phyloP scores from a whole-genome alignment of 441 rosid species.

The Daphne laureola region DNA sequence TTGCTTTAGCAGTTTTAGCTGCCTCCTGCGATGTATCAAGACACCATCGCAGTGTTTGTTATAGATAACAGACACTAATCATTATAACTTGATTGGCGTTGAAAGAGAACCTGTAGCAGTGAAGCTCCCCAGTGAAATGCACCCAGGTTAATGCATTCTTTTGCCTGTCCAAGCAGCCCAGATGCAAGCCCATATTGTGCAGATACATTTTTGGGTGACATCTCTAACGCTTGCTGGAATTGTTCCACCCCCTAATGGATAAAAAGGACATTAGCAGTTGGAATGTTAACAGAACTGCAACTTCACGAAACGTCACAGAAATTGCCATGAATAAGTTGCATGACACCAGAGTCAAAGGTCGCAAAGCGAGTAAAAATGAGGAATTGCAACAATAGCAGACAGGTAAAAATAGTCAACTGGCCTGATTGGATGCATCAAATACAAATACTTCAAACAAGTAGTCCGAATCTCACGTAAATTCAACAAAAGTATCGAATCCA shows the following conservation, averaged over 20 bases:
- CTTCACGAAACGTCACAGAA: too few relatives aligned
- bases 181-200: conserved; percentile 82
- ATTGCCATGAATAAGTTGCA: too few relatives aligned
- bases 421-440: too few relatives aligned
- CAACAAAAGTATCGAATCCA: too few relatives aligned
- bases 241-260: conserved; percentile 67
- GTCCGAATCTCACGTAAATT: too few relatives aligned
- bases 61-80: conserved; percentile 1
- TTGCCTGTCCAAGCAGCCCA: conserved; percentile 77
- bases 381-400: too few relatives aligned
- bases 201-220: conserved; percentile 66
- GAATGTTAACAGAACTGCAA: too few relatives aligned
- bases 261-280: conserved; percentile 20
- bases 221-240: conserved; percentile 66
- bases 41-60: conserved; percentile 11
- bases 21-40: conserved; percentile 55
- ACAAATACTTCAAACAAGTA: too few relatives aligned
- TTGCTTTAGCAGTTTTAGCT: conserved; percentile 38
- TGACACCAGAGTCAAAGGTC: too few relatives aligned
- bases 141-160: conserved; percentile 74
- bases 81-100: conserved; percentile 1
- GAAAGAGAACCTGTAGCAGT: conserved; percentile 57
- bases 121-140: conserved; percentile 88
- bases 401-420: too few relatives aligned
- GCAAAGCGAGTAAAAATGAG: too few relatives aligned